Percentiles rank a stretch among this genome's conserved stretches.
These are phyloP conservation scores for Malassezia globosa DNA, from an alignment of 1,284 basidiomycete species.

Conservation along the genomic window DNA sequence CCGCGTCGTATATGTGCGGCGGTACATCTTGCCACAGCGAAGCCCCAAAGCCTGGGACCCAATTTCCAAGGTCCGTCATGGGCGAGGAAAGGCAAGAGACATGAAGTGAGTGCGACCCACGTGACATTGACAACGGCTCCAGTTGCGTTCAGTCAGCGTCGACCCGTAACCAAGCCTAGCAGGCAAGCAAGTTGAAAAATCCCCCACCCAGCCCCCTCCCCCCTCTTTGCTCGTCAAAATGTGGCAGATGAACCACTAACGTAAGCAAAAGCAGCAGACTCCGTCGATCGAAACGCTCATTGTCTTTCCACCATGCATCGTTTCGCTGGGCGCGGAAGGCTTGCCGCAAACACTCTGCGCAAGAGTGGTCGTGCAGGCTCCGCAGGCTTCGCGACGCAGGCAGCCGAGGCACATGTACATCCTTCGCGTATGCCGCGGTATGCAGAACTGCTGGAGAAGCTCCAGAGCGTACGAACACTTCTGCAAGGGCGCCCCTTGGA, in stretches of 20 bases:
- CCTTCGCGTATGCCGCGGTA: constrained; percentile 62
- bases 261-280: background rate
- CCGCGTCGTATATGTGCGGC: background rate
- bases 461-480: constrained; percentile 61
- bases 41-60: constrained; percentile 7
- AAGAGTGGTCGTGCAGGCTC: constrained; percentile 2
- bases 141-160: no score
- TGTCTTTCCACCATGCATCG: no score
- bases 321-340: background rate
- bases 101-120: no score
- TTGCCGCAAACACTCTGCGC: background rate
- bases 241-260: no score
- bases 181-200: no score
- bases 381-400: constrained; percentile 11
- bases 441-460: constrained; percentile 61
- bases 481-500: constrained; percentile 74
- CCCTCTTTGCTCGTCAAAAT: no score
- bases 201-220: no score
- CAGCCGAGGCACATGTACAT: constrained; percentile 17
- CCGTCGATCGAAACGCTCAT: background rate
- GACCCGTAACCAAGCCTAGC: no score
- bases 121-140: no score
- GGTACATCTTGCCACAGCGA: constrained; percentile 1
- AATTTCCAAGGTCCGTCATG: constrained; percentile 7
- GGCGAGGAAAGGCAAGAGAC: background rate